These are phyloP conservation scores for Nicotiana knightiana DNA, from an alignment of 257 asterid species.

Conservation along the genomic window DNA sequence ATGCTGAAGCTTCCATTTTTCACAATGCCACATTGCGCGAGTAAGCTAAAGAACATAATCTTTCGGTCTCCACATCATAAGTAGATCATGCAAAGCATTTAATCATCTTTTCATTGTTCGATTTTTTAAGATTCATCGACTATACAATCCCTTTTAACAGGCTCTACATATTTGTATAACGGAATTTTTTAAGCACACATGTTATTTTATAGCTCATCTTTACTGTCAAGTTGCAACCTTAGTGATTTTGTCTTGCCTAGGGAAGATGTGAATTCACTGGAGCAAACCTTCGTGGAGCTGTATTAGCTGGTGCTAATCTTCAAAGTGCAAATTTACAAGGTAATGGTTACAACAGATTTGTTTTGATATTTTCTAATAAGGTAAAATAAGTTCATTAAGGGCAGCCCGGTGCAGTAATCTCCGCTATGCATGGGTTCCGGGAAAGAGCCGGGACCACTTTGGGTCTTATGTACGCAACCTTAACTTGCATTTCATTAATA, in stretches of 20 bases:
- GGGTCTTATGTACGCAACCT: too few relatives aligned
- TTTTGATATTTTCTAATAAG: background rate
- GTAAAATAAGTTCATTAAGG: too few relatives aligned
- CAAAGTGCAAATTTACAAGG: constrained; percentile 98
- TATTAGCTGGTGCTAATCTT: constrained; percentile 89
- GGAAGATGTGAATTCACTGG: constrained; percentile 93
- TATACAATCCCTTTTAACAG: background rate
- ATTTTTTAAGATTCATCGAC: background rate
- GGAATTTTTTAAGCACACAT: background rate
- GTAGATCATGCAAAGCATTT: background rate
- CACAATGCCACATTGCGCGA: constrained; percentile 89
- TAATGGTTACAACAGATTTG: constrained; percentile 12
- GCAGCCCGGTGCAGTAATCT: too few relatives aligned
- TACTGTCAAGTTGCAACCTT: constrained; percentile 5
- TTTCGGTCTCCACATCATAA: constrained; percentile 2
- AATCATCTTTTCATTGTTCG: background rate
- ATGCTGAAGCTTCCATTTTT: constrained; percentile 88
- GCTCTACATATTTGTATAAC: background rate
- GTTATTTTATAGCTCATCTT: background rate
- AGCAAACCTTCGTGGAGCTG: constrained; percentile 92
- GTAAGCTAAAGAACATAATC: constrained; percentile 37
- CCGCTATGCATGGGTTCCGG: too few relatives aligned
- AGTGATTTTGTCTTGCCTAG: constrained; percentile 35
- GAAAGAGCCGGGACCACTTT: too few relatives aligned
- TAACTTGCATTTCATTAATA: too few relatives aligned